phyloP scores from a whole-genome alignment of 2,329 filamentous ascomycete species.

The Trichocomaceae sp. region DNA sequence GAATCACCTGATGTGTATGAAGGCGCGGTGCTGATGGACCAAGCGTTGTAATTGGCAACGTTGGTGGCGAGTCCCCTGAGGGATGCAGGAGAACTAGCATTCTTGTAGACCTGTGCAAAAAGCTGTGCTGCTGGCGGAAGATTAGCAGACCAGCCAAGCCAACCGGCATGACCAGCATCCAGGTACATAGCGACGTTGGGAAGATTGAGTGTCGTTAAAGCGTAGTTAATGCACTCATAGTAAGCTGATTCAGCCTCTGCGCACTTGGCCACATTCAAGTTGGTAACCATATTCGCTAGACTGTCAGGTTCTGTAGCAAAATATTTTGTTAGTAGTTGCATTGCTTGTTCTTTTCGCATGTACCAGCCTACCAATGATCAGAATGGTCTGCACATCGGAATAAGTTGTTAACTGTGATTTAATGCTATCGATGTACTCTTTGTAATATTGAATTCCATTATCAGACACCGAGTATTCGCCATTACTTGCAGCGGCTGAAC shows the following conservation, averaged over 20 bases:
- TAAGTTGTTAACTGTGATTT: slow-evolving; percentile 48
- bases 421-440: slow-evolving; percentile 51
- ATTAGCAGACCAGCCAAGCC: slow-evolving; percentile 59
- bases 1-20: slow-evolving; percentile 40
- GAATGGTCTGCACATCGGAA: slow-evolving; percentile 46
- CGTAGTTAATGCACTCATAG: slow-evolving; percentile 51
- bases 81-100: slow-evolving; percentile 40
- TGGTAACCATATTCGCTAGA: slow-evolving; percentile 58
- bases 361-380: slow-evolving; percentile 41
- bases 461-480: slow-evolving; percentile 55
- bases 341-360: background rate
- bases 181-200: slow-evolving; percentile 59
- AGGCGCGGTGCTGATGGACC: slow-evolving; percentile 40
- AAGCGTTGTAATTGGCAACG: slow-evolving; percentile 55
- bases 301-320: slow-evolving; percentile 53
- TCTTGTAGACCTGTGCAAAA: slow-evolving; percentile 43
- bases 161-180: slow-evolving; percentile 57
- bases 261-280: slow-evolving; percentile 50
- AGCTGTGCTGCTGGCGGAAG: slow-evolving; percentile 46
- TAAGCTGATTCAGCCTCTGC: slow-evolving; percentile 50
- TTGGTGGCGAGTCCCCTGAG: slow-evolving; percentile 52
- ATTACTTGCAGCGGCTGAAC: slow-evolving; percentile 57
- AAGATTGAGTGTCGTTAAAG: slow-evolving; percentile 51
- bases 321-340: background rate
- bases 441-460: slow-evolving; percentile 45